Evolutionary conservation across 352 stramenopile species (phyloP), one percentile per base, ranked within the genome.

Genomic region (Blastocystis sp.): DNA sequence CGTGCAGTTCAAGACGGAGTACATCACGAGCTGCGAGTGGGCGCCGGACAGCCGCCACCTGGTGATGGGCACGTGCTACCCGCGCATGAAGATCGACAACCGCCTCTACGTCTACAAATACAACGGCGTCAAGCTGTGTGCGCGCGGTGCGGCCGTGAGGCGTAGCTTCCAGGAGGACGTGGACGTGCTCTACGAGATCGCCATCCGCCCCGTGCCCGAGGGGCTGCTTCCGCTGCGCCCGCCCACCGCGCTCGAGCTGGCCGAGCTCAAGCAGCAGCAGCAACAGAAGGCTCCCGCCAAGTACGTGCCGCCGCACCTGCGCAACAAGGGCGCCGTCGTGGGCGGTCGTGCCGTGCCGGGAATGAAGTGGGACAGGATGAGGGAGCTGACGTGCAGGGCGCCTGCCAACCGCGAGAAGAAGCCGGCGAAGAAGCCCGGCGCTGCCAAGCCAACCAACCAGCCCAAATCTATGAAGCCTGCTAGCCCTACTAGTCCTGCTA

Each of bases 51-150:
- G 71, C 10, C 71, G 71, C 59, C 45, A 40, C 2, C 38, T 81
- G 59, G 7, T 81, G 21, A 64, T 81, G 71, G 71, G 48, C 23
- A 81, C 71, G 28, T 81, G 71, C 52, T 81, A 45, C 71, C 71
- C 71, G 52, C 71, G 71, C 28, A 81, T 81, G 41, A 62, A 64
- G 41, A 65, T 81, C 59, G 71, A 81, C 34, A 81, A 81, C 21
- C 71, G 71, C 2, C 38, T 81, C 52, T 81, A 81, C 38, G 2
- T 62, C 28, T 81, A 81, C 71, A 64, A 62, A 2, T 65, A n/a
- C 59, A 64, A 65, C 59, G 71, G 71, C n/a, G 28, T 40, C 28
- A 64, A 65, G 17, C 11, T 61, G 64, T 74, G 41, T 0, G 64
- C 23, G 23, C 34, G 14, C 5, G 14, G 28, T 4, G 2, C 7